Evolutionary conservation across 202 grass and related monocot species (phyloP).

Genomic region (Hordeum pubiflorum): DNA sequence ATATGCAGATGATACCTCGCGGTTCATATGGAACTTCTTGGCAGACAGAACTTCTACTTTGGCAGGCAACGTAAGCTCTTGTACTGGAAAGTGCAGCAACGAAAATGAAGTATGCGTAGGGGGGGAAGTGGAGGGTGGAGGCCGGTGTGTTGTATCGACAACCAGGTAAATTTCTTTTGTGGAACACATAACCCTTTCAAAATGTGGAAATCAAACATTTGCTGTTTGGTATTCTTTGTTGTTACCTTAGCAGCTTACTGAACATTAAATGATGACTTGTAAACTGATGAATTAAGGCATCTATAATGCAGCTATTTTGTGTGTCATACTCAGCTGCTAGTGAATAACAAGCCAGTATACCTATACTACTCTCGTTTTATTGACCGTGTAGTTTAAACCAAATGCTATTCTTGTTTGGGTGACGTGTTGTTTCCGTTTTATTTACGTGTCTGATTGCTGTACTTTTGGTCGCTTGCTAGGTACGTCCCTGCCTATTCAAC

Average conservation of each 20-base stretch:
- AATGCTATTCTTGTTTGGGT: background rate
- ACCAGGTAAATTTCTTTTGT: slow-evolving; percentile 55
- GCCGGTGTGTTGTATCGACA: slow-evolving; percentile 67
- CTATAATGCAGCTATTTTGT: slow-evolving; percentile 3
- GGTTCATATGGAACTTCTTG: slow-evolving; percentile 92
- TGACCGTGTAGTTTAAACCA: background rate
- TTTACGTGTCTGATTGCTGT: slow-evolving; percentile 13
- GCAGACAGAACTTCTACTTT: slow-evolving; percentile 49
- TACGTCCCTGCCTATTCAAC: slow-evolving; percentile 93
- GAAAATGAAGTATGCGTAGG: slow-evolving; percentile 55
- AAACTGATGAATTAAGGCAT: background rate
- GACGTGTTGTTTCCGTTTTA: background rate
- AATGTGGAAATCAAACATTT: background rate
- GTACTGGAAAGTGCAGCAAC: slow-evolving; percentile 55
- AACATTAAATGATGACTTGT: background rate
- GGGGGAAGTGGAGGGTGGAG: slow-evolving; percentile 65
- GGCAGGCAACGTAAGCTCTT: slow-evolving; percentile 40
- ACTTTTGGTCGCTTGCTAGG: slow-evolving; percentile 35
- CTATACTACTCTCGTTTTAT: background rate
- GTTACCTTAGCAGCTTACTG: background rate
- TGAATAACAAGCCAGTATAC: background rate
- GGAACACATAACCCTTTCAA: background rate
- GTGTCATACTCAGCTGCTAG: background rate
- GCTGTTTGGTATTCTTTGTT: background rate
- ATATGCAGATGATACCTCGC: slow-evolving; percentile 76